These are phyloP conservation scores for Kingdonia uniflora DNA, from an alignment of 164 flowering plant species.

Conservation along the genomic window DNA sequence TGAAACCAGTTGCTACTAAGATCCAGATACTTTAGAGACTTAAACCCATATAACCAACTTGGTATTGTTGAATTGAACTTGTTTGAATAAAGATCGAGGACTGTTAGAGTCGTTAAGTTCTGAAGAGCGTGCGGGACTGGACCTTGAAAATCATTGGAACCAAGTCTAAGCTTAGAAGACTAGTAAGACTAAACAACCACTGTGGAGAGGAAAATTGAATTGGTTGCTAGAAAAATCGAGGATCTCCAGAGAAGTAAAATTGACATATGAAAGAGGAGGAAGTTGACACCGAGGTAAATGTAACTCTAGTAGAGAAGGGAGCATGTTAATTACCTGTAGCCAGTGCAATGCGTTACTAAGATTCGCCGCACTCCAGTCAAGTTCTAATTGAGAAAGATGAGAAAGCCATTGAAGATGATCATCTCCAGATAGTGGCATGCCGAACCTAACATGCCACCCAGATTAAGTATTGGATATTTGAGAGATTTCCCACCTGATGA, in stretches of 20 bases:
- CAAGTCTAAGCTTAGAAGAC: neutral
- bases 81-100: too few species aligned
- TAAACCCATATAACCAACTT: too few species aligned
- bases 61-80: too few species aligned
- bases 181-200: neutral
- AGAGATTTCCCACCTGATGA: constrained; percentile 11
- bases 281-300: neutral
- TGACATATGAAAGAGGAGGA: neutral
- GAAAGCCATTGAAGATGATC: constrained; percentile 9
- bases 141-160: too few species aligned
- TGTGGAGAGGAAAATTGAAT: neutral
- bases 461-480: constrained; percentile 2
- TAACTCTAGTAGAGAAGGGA: constrained; percentile 8
- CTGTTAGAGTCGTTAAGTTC: too few species aligned
- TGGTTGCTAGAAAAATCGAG: constrained; percentile 1
- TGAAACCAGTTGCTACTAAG: neutral
- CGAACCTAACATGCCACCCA: neutral
- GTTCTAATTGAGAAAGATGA: constrained; percentile 5
- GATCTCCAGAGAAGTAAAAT: constrained; percentile 12
- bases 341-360: neutral
- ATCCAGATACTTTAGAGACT: constrained; percentile 2
- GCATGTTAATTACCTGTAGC: constrained; percentile 5
- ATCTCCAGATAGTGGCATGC: neutral
- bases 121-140: too few species aligned
- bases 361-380: constrained; percentile 1